A percentile compares a stretch with the other conserved stretches of the same genome.
phyloP scores from a whole-genome alignment of 169 alveolate species.

The Plasmodium reichenowi region DNA sequence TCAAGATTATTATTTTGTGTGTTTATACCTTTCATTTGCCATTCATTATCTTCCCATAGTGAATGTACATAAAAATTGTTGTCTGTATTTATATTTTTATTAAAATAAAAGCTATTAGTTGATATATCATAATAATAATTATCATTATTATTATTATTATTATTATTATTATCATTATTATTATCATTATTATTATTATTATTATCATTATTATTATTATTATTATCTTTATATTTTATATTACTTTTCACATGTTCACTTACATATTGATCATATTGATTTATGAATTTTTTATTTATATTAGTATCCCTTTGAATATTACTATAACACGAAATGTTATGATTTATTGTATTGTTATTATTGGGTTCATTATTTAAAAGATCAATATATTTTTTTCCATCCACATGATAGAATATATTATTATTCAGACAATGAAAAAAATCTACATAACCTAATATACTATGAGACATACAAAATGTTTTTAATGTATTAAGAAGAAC shows the following conservation, averaged over 20 bases:
- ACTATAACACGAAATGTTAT: too few relatives aligned
- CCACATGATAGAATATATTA: background rate
- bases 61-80: background rate
- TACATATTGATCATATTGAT: background rate
- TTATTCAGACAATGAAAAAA: conserved; percentile 52
- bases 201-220: background rate
- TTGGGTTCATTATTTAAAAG: too few relatives aligned
- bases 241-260: too few relatives aligned
- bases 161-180: background rate
- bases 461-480: conserved; percentile 53
- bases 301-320: background rate
- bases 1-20: background rate
- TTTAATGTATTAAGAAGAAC: conserved; percentile 22
- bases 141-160: background rate
- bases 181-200: background rate
- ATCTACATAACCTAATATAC: conserved; percentile 51
- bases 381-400: background rate
- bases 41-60: background rate
- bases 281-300: background rate
- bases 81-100: too few relatives aligned
- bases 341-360: too few relatives aligned
- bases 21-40: background rate
- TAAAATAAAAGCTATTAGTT: background rate
- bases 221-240: background rate
- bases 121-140: background rate